These are phyloP conservation scores for Neurospora sp. DNA, from an alignment of 495 filamentous ascomycete species.

Conservation along the genomic window DNA sequence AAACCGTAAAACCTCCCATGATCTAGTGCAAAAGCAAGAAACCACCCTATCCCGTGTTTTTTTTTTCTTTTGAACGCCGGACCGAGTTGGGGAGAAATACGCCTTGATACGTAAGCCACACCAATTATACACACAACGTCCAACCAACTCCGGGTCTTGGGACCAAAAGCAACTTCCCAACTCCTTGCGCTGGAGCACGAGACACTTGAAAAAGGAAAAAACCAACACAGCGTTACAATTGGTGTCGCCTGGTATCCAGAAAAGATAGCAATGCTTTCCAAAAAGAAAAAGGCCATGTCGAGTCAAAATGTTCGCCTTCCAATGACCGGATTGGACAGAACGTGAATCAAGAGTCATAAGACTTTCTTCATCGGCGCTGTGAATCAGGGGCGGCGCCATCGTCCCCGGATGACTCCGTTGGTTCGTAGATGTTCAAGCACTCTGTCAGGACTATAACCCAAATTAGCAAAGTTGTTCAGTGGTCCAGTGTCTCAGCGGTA, in stretches of 20 bases:
- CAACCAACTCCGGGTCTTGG: constrained; percentile 3
- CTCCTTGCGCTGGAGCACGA: constrained; percentile 7
- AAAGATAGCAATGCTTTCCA: background rate
- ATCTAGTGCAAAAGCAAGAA: background rate
- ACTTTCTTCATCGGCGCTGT: background rate
- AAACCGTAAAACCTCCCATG: background rate
- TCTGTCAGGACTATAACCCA: constrained; percentile 46
- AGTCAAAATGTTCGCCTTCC: background rate
- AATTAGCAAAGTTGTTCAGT: background rate
- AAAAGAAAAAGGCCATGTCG: background rate
- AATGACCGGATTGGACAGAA: background rate
- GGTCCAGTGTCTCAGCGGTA: background rate
- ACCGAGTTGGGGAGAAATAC: background rate
- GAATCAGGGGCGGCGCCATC: constrained; percentile 8
- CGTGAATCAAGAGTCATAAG: background rate
- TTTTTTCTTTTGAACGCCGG: constrained; percentile 1
- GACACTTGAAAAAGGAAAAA: constrained; percentile 4
- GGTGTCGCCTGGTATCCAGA: background rate
- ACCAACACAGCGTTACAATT: background rate
- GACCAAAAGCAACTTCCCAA: constrained; percentile 4
- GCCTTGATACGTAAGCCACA: background rate
- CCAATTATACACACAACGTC: background rate
- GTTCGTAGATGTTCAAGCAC: constrained; percentile 52
- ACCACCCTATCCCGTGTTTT: background rate
- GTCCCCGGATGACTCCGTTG: constrained; percentile 24